A percentile compares a stretch with the other conserved stretches of the same genome.
These are phyloP conservation scores for Vaccinium myrtillus DNA, from an alignment of 148 eudicot species.

Conservation along the genomic window DNA sequence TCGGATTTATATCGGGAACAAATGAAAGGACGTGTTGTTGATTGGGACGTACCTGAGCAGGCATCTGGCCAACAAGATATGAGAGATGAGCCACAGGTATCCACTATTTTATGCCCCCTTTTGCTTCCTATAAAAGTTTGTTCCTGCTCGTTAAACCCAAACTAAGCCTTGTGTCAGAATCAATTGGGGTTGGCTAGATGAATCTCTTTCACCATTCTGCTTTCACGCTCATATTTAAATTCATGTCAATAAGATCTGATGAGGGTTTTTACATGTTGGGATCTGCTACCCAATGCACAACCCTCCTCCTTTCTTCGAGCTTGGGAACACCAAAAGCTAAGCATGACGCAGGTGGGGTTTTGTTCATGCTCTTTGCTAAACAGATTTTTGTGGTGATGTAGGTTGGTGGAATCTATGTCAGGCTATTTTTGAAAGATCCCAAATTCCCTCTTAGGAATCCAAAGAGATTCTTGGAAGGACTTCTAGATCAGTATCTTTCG, in stretches of 20 bases:
- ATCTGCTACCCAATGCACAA: not conserved
- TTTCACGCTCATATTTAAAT: not conserved
- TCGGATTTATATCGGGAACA: slow-evolving; percentile 85
- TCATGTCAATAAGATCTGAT: not conserved
- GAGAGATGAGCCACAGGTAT: slow-evolving; percentile 99
- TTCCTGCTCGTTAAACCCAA: not conserved
- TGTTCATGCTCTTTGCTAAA: slow-evolving; percentile 12
- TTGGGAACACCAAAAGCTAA: not conserved
- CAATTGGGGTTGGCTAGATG: not conserved
- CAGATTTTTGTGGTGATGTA: slow-evolving; percentile 29
- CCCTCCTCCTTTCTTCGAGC: not conserved
- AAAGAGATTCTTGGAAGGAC: slow-evolving; percentile 90
- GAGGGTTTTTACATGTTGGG: not conserved
- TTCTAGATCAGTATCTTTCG: slow-evolving; percentile 93
- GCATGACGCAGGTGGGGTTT: not conserved
- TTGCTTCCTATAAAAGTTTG: not conserved
- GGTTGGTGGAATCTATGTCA: slow-evolving; percentile 98
- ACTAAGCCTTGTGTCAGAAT: not conserved
- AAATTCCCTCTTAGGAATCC: slow-evolving; percentile 97
- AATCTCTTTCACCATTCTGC: not conserved
- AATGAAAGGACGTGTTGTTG: slow-evolving; percentile 90
- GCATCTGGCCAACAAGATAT: slow-evolving; percentile 85
- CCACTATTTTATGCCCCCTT: slow-evolving; percentile 4
- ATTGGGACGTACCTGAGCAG: slow-evolving; percentile 99
- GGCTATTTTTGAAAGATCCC: slow-evolving; percentile 94